Evolutionary conservation across 78 protist genomes (phyloP), one percentile per base, ranked within the genome.

Genomic region (Emiliania huxleyi): DNA sequence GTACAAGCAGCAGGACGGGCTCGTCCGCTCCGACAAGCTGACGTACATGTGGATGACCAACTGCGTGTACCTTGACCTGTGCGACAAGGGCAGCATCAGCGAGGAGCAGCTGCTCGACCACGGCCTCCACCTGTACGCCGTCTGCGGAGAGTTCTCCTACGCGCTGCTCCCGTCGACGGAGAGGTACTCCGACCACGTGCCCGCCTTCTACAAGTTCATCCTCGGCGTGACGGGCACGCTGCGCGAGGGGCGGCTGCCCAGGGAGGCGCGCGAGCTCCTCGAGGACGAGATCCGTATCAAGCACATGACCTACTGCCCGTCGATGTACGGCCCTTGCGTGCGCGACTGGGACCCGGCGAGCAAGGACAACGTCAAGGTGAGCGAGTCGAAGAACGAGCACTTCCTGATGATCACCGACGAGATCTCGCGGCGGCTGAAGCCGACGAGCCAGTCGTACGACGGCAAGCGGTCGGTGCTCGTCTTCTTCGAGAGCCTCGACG

Each of bases 171-270:
- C 79, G 79, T 2, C 25, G 12, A 25, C 18, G 25, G 15, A 48
- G 55, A 6, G 25, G 55, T 48, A 55, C 69, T 21, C 8, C 69
- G 26, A 12, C 69, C 29, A 5, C 69, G 21, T 12, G 33, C 69
- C 69, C 33, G 33, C 40, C 18, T 69, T n/a, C 12, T 18, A 1
- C n/a, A 69, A 35, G 18, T n/a, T n/a, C n/a, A n/a, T 91, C 62
- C 90, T 91, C 35, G 93, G 93, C 1, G 93, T 91, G 40, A 91
- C 93, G 0, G 93, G 93, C 45, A 91, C 93, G 23, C 85, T 91
- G 23, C 69, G 43, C 42, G 40, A 4, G 0, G 79, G 6, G 40
- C 1, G 40, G 40, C 79, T 69, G 79, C 79, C 79, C 38, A 35
- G 38, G n/a, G 38, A n/a, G 40, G 33, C 18, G 79, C 79, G 33